These are phyloP conservation scores for Endotrypanum monterogeii DNA, from an alignment of 208 protist species.

Conservation along the genomic window DNA sequence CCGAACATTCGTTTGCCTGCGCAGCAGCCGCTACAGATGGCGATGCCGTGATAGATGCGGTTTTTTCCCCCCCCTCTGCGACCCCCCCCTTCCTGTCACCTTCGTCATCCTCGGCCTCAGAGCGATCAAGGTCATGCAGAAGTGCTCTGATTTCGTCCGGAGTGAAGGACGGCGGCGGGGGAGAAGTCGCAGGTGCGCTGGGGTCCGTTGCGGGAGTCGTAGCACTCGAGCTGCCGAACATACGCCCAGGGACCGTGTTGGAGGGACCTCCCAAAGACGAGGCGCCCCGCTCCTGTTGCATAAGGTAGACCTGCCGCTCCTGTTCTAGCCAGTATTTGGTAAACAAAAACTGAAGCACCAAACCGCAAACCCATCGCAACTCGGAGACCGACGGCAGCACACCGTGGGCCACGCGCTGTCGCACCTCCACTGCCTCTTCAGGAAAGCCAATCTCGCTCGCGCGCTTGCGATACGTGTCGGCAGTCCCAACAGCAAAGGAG, in stretches of 20 bases:
- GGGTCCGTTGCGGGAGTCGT: neutral
- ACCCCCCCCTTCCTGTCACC: neutral
- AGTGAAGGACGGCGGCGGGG: slow-evolving; percentile 18
- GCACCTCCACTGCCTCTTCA: slow-evolving; percentile 86
- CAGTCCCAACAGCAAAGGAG: slow-evolving; percentile 52
- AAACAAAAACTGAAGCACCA: slow-evolving; percentile 83
- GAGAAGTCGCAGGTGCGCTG: neutral
- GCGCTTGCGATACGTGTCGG: slow-evolving; percentile 81
- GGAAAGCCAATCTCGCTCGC: slow-evolving; percentile 74
- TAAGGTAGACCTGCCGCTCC: slow-evolving; percentile 53
- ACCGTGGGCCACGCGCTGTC: slow-evolving; percentile 86
- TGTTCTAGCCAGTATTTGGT: slow-evolving; percentile 78
- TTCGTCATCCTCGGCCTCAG: slow-evolving; percentile 3
- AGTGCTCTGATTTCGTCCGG: slow-evolving; percentile 67
- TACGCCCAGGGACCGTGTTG: neutral
- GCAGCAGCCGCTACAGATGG: too few relatives aligned
- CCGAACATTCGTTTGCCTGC: neutral
- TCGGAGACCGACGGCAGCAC: slow-evolving; percentile 63
- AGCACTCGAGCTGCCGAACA: neutral
- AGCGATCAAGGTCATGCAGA: slow-evolving; percentile 40
- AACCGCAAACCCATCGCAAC: slow-evolving; percentile 75
- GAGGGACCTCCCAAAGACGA: neutral
- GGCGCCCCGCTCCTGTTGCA: slow-evolving; percentile 14
- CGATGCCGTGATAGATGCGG: neutral
- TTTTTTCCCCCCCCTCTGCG: neutral